phyloP scores from a whole-genome alignment of 257 asterid genomes.

The Henckelia pumila region DNA sequence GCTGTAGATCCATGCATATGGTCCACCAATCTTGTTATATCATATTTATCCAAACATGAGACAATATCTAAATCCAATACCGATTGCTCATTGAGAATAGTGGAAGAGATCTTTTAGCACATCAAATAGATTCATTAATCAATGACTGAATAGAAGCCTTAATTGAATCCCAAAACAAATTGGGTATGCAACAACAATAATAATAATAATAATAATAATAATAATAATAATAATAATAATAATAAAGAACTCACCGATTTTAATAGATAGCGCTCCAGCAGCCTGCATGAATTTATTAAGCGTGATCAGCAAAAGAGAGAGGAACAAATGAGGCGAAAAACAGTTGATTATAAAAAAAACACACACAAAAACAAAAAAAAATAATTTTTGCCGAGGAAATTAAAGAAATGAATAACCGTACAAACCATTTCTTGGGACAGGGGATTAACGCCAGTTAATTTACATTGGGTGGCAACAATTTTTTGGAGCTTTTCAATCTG shows the following conservation, averaged over 20 bases:
- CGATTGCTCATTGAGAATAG: not conserved
- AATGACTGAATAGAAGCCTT: not conserved
- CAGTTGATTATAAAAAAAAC: conserved; percentile 7
- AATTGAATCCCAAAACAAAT: not conserved
- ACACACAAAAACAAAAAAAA: not conserved
- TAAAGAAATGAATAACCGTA: not conserved
- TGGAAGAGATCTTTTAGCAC: not conserved
- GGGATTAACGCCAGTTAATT: conserved; percentile 93
- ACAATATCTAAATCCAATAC: not conserved
- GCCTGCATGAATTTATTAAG: conserved; percentile 59
- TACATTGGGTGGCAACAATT: conserved; percentile 74
- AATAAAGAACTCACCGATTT: conserved; percentile 68
- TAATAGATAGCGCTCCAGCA: conserved; percentile 94
- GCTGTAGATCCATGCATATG: not conserved
- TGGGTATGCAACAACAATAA: not conserved
- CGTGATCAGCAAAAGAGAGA: conserved; percentile 9
- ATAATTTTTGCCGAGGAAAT: not conserved
- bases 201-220: not conserved
- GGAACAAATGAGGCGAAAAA: conserved; percentile 12
- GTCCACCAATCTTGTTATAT: not conserved
- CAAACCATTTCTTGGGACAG: conserved; percentile 96
- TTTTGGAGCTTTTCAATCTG: conserved; percentile 79
- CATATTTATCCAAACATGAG: not conserved
- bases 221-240: not conserved
- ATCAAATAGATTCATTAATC: not conserved